These are phyloP conservation scores for Paracorniculantispora psalliotae DNA, from an alignment of 2,329 filamentous ascomycete species.

Conservation along the genomic window DNA sequence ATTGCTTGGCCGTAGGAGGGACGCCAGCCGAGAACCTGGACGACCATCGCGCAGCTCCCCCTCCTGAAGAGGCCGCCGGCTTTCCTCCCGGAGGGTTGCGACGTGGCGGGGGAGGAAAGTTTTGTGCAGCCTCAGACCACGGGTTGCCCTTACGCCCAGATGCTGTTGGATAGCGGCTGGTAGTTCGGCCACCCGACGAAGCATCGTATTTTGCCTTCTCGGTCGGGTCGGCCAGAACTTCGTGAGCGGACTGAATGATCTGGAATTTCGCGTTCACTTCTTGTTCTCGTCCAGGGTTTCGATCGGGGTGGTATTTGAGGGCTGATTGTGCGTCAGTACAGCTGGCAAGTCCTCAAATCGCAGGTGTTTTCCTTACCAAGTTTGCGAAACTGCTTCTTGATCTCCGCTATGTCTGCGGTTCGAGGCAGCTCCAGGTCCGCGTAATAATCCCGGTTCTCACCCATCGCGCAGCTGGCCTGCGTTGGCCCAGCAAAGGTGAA, in stretches of 20 bases:
- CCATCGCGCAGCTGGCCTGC: constrained; percentile 24
- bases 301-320: constrained; percentile 81
- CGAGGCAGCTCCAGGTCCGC: constrained; percentile 70
- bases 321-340: constrained; percentile 45
- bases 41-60: constrained; percentile 38
- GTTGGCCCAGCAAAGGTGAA: not conserved
- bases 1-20: constrained; percentile 39
- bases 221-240: constrained; percentile 56
- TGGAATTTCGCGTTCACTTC: constrained; percentile 81
- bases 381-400: constrained; percentile 83
- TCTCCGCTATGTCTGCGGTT: constrained; percentile 64
- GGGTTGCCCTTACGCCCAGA: constrained; percentile 56
- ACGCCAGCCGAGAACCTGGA: constrained; percentile 36
- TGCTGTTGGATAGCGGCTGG: constrained; percentile 39
- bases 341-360: not conserved
- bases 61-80: constrained; percentile 28
- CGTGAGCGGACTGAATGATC: constrained; percentile 79
- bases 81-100: constrained; percentile 29
- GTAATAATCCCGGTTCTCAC: constrained; percentile 68
- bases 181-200: constrained; percentile 32
- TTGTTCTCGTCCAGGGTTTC: constrained; percentile 76
- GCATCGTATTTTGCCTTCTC: constrained; percentile 51
- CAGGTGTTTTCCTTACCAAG: constrained; percentile 51
- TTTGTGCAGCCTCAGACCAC: constrained; percentile 44
- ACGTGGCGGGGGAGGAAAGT: constrained; percentile 48